Evolutionary conservation across 2,329 filamentous ascomycete genomes (phyloP), one percentile per base, ranked within the genome.

Genomic region (Aspergillus ibericus): DNA sequence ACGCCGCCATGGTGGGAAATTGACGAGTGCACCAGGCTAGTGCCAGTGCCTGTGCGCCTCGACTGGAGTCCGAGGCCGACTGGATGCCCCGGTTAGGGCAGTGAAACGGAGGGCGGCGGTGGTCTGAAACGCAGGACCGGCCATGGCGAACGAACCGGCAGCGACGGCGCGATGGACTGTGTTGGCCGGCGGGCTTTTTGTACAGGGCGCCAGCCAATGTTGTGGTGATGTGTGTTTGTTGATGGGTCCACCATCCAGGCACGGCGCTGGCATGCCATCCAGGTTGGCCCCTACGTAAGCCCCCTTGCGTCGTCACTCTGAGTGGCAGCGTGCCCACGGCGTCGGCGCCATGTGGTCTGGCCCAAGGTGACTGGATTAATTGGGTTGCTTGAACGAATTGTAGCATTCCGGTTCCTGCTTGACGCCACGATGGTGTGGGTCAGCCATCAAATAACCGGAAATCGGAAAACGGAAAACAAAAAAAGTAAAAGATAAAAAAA

Each of bases 231-330:
- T 34, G n/a, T n/a, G n/a, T 42, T 53, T 53, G 36, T 32, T 32
- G 40, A 16, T 27, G 50, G 18, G 3, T 44, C 38, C 51, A 44
- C 38, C 49, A 38, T 44, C 40, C 51, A 53, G 51, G 51, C 20
- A 53, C 36, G 18, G 10, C 22, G 9, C 29, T 53, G 51, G 51
- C 51, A 53, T 53, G 51, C 51, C 51, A 53, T 42, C 20, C 18
- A 7, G 1, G 5, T 16, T 13, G 18, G 27, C 32, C 36, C 51
- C 51, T 42, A 53, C 51, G 51, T 44, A 53, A 53, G 36, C 51
- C 50, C 49, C 51, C 51, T 53, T 53, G 51, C 51, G 51, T 53
- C 51, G 36, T 44, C 51, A 34, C n/a, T n/a, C n/a, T n/a, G n/a
- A n/a, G n/a, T 18, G 36, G 36, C 36, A 40, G 36, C n/a, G 8